phyloP scores from a whole-genome alignment of 2,329 filamentous ascomycete species.

The Cladosporium sp. region DNA sequence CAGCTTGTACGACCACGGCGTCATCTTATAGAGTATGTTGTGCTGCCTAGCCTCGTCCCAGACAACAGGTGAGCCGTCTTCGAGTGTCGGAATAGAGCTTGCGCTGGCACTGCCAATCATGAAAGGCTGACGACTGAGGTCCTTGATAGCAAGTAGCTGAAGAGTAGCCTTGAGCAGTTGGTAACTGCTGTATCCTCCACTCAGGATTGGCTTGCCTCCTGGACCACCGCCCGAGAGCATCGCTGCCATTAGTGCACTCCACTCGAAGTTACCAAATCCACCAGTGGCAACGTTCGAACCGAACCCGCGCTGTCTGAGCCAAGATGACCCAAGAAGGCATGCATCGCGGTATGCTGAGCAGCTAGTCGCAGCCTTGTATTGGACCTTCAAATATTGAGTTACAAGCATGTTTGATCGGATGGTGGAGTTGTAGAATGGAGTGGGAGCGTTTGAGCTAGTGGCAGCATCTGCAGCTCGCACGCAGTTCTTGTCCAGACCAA shows the following conservation, averaged over 20 bases:
- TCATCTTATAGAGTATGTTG: slow-evolving; percentile 91
- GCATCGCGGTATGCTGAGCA: slow-evolving; percentile 77
- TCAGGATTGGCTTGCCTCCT: slow-evolving; percentile 70
- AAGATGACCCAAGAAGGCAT: slow-evolving; percentile 80
- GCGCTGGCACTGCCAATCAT: slow-evolving; percentile 45
- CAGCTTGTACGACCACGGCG: slow-evolving; percentile 73
- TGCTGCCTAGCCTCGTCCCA: slow-evolving; percentile 74
- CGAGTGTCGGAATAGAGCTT: slow-evolving; percentile 31
- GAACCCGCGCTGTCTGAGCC: slow-evolving; percentile 87
- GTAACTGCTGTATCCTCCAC: slow-evolving; percentile 80
- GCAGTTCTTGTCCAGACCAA: slow-evolving; percentile 68
- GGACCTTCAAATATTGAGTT: slow-evolving; percentile 70
- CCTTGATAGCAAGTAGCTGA: slow-evolving; percentile 77
- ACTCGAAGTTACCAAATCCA: slow-evolving; percentile 93
- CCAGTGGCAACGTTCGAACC: slow-evolving; percentile 67
- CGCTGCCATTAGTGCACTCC: slow-evolving; percentile 76
- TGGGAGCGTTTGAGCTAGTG: slow-evolving; percentile 48
- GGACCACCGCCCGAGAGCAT: slow-evolving; percentile 75
- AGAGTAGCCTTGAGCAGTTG: slow-evolving; percentile 92
- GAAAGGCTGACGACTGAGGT: slow-evolving; percentile 65
- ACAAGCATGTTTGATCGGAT: slow-evolving; percentile 75
- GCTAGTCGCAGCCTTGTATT: slow-evolving; percentile 68
- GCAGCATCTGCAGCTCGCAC: slow-evolving; percentile 58
- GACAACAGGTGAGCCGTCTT: slow-evolving; percentile 62
- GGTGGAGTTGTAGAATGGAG: slow-evolving; percentile 86